Evolutionary conservation across 306 rosid species (phyloP), one percentile per base, ranked within the genome.

Genomic region (Malus sylvestris): DNA sequence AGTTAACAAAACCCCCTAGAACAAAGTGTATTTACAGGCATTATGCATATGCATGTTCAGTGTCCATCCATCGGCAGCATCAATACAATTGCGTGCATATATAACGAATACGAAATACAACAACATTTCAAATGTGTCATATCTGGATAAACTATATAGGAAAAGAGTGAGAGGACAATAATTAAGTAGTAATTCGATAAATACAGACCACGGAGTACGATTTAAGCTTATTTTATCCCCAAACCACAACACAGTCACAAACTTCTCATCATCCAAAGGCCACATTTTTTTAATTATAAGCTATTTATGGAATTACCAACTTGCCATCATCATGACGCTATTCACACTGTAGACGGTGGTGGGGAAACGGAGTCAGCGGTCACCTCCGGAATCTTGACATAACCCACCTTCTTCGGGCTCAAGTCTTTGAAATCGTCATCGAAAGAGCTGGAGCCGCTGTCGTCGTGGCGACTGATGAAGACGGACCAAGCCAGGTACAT

Each of bases 401-500:
- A 92, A 2, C 92, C 98, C 67, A 82, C 16, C 77, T 92, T 89
- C 91, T 89, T 94, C 6, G 90, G 81, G 81, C 80, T 87, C 0
- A 70, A 80, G 44, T 88, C 88, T 13, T 53, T 86, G 3, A 83
- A 87, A 53, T 63, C 76, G 10, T n/a, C 73, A 15, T 83, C 83
- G 4, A 71, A 87, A 12, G 73, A 76, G 11, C 30, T 51, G 19
- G 67, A 73, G 57, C 51, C 83, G 59, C 66, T 32, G 10, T 82
- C 88, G 53, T 52, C 88, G 49, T 45, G 78, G 78, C 88, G 90
- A 57, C 67, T 60, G 75, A 89, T 35, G 84, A 87, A 85, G 69
- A 92, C 83, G 7, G 96, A 89, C 89, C 92, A 92, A 19, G 86
- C 93, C 63, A 95, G 73, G 85, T 92, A 95, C 97, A 95, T 80